Conservation (phyloP, 1,139 yeast species). For the Yamadazyma triangularis region DNA sequence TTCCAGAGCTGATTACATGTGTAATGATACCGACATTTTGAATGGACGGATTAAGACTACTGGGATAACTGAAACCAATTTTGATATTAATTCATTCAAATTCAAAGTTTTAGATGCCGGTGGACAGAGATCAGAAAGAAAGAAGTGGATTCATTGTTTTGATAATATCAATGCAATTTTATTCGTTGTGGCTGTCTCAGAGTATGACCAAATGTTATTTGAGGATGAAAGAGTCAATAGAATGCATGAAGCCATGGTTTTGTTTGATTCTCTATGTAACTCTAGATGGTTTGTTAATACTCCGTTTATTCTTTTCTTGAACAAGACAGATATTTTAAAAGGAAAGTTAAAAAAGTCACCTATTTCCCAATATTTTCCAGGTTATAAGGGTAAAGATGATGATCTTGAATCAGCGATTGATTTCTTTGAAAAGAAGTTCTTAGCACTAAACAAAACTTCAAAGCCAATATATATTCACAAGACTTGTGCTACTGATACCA, state of each 20-base stretch:
- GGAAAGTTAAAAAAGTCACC: conserved; percentile 65
- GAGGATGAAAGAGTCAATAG: conserved; percentile 89
- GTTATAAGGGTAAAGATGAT: conserved; percentile 56
- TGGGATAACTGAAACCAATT: conserved; percentile 86
- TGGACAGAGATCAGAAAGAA: conserved; percentile 91
- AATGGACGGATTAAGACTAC: conserved; percentile 93
- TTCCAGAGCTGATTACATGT: conserved; percentile 60
- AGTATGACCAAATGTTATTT: conserved; percentile 85
- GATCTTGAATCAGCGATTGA: conserved; percentile 63
- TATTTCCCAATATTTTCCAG: conserved; percentile 66
- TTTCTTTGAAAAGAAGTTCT: conserved; percentile 63
- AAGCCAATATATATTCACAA: conserved; percentile 85
- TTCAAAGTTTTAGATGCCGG: conserved; percentile 92
- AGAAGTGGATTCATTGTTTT: conserved; percentile 95
- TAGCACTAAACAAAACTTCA: conserved; percentile 57
- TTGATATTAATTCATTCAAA: conserved; percentile 60
- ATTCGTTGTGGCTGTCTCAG: conserved; percentile 89
- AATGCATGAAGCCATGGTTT: conserved; percentile 83
- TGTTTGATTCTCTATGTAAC: conserved; percentile 82
- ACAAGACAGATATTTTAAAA: conserved; percentile 80
- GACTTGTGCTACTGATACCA: conserved; percentile 94
- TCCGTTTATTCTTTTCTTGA: conserved; percentile 83
- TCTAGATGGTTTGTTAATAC: conserved; percentile 82
- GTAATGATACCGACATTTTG: conserved; percentile 78
- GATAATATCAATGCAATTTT: conserved; percentile 86